These are phyloP conservation scores for Monosporascus ibericus DNA, from an alignment of 2,329 filamentous ascomycete genomes.

Conservation along the genomic window DNA sequence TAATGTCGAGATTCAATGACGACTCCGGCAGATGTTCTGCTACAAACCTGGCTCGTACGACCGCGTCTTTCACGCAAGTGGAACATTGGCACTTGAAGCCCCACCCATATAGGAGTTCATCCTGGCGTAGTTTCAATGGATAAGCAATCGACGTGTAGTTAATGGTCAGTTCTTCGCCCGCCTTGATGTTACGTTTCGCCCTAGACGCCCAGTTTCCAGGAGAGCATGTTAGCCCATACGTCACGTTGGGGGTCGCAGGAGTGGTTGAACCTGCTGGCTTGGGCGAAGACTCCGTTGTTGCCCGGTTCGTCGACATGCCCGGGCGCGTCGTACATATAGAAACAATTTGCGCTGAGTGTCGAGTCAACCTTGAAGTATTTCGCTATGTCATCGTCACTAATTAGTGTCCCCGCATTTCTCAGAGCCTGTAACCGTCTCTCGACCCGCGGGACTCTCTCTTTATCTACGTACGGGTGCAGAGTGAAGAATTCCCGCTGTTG, in stretches of 20 bases:
- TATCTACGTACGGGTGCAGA: too few species aligned
- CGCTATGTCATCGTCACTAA: too few species aligned
- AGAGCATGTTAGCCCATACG: background rate
- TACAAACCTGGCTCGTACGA: too few species aligned
- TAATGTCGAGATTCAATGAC: background rate
- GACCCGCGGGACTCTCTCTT: too few species aligned
- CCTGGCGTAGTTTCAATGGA: background rate
- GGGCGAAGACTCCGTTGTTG: conserved; percentile 1
- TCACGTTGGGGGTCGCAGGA: conserved; percentile 8
- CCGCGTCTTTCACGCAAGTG: background rate
- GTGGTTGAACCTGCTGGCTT: conserved; percentile 10
- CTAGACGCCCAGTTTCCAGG: background rate
- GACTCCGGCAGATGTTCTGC: background rate
- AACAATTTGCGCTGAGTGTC: conserved; percentile 2
- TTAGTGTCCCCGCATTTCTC: too few species aligned
- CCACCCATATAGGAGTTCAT: background rate
- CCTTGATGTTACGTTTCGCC: conserved; percentile 1
- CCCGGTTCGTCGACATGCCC: background rate
- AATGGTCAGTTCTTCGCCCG: conserved; percentile 5
- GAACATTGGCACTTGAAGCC: conserved; percentile 3
- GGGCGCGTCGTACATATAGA: background rate
- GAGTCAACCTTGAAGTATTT: background rate
- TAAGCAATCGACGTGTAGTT: conserved; percentile 1
- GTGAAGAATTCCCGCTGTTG: background rate
- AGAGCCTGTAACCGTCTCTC: too few species aligned